Conservation (phyloP, 108 stramenopile genomes). For the Skeletonema potamos region DNA sequence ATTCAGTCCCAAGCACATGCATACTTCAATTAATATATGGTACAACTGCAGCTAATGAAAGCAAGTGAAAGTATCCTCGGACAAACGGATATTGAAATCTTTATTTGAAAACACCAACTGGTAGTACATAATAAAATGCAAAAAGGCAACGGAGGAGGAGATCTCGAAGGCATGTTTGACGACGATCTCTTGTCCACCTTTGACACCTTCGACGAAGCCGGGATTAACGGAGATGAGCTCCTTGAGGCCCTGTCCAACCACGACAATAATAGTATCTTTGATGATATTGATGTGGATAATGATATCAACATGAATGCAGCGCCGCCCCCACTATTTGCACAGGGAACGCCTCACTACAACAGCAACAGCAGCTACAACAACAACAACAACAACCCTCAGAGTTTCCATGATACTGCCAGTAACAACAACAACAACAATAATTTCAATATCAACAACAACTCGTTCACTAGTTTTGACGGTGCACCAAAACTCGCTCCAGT, state of each 20-base stretch:
- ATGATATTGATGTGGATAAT: not conserved
- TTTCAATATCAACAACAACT: not conserved
- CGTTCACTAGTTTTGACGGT: not conserved
- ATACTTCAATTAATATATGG: no score
- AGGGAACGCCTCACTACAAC: no score
- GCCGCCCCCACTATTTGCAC: no score
- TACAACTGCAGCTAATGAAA: no score
- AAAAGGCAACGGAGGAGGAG: not conserved
- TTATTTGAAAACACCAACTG: no score
- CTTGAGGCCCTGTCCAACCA: slow-evolving; percentile 5
- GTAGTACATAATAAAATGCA: no score
- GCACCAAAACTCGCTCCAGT: not conserved
- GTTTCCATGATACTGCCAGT: not conserved
- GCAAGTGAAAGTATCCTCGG: no score
- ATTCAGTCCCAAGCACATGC: no score
- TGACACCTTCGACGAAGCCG: not conserved
- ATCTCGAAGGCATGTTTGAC: not conserved
- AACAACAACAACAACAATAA: not conserved
- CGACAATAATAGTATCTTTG: not conserved
- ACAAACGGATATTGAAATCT: no score
- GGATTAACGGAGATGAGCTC: not conserved
- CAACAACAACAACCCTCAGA: not conserved
- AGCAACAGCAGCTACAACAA: not conserved
- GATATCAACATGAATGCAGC: not conserved
- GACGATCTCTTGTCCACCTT: not conserved